Conservation (phyloP, 192 early-diverging fungal genomes). For the Coemansia sp. region DNA sequence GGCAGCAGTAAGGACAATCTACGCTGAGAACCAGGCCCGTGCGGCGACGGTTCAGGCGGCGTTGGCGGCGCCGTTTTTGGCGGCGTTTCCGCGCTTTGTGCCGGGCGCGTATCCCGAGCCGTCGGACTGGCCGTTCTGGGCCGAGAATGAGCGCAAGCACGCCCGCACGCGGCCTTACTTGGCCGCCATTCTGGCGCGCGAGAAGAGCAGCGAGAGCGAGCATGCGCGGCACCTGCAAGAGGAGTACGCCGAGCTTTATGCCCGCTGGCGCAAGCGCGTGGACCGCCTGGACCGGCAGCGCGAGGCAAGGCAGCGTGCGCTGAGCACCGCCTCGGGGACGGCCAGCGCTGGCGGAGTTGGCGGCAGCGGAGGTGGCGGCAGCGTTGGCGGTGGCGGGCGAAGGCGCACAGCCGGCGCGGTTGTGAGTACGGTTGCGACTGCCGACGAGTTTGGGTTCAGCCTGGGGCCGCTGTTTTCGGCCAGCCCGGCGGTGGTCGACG, state of each 20-base stretch:
- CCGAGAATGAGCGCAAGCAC: conserved; percentile 30
- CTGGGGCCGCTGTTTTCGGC: conserved; percentile 45
- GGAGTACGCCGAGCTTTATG: conserved; percentile 46
- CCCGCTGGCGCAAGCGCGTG: conserved; percentile 48
- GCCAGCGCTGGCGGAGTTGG: background rate
- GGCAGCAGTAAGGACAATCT: conserved; percentile 23
- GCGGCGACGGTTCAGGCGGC: conserved; percentile 31
- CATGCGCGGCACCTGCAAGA: conserved; percentile 37
- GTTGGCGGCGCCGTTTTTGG: conserved; percentile 34
- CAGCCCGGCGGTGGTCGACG: conserved; percentile 5
- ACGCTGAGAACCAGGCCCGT: conserved; percentile 41
- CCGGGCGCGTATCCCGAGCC: conserved; percentile 41
- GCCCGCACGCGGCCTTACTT: conserved; percentile 29
- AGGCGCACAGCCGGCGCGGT: conserved; percentile 7
- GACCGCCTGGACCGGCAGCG: conserved; percentile 53
- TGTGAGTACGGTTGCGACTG: conserved; percentile 1
- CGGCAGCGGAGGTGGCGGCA: conserved; percentile 6
- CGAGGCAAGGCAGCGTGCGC: conserved; percentile 32
- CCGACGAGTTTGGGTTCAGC: conserved; percentile 50
- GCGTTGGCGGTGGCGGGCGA: conserved; percentile 19
- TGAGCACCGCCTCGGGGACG: conserved; percentile 12
- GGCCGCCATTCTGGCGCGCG: conserved; percentile 26
- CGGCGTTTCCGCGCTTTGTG: conserved; percentile 36
- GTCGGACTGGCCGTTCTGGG: conserved; percentile 53
- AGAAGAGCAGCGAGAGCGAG: conserved; percentile 15